Base-by-base conservation (phyloP, 352 stramenopile species). In the Pythium monospermum region DNA sequence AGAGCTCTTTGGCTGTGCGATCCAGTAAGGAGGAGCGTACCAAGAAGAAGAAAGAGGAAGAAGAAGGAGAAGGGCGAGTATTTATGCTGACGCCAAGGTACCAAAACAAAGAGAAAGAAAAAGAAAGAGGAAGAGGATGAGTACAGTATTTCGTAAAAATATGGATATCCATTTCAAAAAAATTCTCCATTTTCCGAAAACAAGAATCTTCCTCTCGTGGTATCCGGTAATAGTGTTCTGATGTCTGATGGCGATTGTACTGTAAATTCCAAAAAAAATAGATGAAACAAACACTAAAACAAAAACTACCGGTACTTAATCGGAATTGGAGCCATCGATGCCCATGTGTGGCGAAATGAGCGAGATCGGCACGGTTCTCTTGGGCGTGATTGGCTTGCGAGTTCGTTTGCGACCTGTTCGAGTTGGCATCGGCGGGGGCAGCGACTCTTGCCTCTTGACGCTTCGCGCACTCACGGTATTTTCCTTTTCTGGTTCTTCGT, bases 1-100 rank as follows among this genome's bases (percentile, higher is more conserved):
- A 21, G 53, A 50, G 18, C 22, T 44, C 51, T 43, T 59, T 16
- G 59, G 53, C 27, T 68, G 59, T 28, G 35, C 48, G 18, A 40
- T 68, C 38, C 59, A 68, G 53, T 68, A 45, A 54, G 8, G 11
- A 8, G 36, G n/a, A n/a, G n/a, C n/a, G n/a, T n/a, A n/a, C n/a
- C n/a, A 37, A 33, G 11, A 49, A 33, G 37, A 6, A 51, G 23
- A 35, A 33, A 28, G 7, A 41, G 27, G 35, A 30, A 37, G 15
- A 52, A 7, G 54, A 16, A 32, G 8, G 7, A 53, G 1, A 25
- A 26, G 45, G 32, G 39, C 44, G 30, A n/a, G 30, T 22, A 25
- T n/a, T n/a, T n/a, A n/a, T n/a, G n/a, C n/a, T n/a, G n/a, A n/a
- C n/a, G n/a, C n/a, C n/a, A n/a, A n/a, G n/a, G n/a, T n/a, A n/a